Percentiles rank a stretch among this genome's conserved stretches.
These are phyloP conservation scores for Saccharomyces kudriavzevii DNA, from an alignment of 805 yeast species.

Conservation along the genomic window DNA sequence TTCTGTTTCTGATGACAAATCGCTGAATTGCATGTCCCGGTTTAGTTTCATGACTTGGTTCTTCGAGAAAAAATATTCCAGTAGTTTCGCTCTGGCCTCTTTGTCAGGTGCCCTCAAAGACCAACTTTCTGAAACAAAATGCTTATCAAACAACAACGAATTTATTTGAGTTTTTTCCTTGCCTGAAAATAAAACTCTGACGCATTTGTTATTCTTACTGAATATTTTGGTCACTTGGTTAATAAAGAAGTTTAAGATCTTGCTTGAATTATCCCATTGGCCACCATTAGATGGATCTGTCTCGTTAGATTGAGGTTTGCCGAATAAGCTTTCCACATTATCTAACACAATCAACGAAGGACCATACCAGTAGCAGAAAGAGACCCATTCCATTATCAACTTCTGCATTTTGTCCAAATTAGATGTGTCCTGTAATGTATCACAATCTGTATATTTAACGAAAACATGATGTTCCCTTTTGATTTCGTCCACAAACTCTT, in stretches of 20 bases:
- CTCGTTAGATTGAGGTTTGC: conserved; percentile 42
- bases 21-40: conserved; percentile 38
- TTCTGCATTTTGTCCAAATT: conserved; percentile 33
- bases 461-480: conserved; percentile 30
- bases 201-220: conserved; percentile 29
- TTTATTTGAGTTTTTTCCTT: conserved; percentile 60
- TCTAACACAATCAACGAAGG: conserved; percentile 74
- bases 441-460: conserved; percentile 46
- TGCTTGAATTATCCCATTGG: conserved; percentile 40
- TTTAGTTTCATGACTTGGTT: conserved; percentile 29
- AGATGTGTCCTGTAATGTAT: conserved; percentile 30
- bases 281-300: conserved; percentile 35
- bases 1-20: conserved; percentile 65
- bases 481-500: conserved; percentile 35
- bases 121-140: conserved; percentile 56
- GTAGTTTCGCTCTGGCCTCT: conserved; percentile 42
- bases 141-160: conserved; percentile 52
- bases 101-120: conserved; percentile 65
- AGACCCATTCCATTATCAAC: conserved; percentile 36
- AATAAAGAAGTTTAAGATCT: conserved; percentile 54
- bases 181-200: conserved; percentile 56
- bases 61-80: conserved; percentile 36
- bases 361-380: conserved; percentile 59
- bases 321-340: conserved; percentile 63
- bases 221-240: conserved; percentile 36